phyloP scores from a whole-genome alignment of 176 grass and related monocot genomes.

The Musa schizocarpa region DNA sequence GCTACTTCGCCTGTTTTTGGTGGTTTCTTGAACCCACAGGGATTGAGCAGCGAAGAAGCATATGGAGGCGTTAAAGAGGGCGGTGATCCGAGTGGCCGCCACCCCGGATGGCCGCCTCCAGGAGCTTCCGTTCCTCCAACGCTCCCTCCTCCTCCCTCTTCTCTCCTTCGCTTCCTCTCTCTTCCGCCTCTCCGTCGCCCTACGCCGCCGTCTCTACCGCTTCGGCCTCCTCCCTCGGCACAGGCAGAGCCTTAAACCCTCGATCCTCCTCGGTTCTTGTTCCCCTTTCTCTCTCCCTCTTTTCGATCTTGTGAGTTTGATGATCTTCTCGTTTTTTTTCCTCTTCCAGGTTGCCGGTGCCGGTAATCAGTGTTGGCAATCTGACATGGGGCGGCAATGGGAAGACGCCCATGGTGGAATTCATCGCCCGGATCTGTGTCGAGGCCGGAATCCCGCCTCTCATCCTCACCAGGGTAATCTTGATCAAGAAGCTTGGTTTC shows the following conservation, averaged over 20 bases:
- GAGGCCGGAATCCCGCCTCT: constrained; percentile 34
- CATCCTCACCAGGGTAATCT: constrained; percentile 56
- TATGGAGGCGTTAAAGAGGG: constrained; percentile 39
- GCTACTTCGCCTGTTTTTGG: no score
- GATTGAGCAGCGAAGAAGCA: not conserved
- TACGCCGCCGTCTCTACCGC: constrained; percentile 25
- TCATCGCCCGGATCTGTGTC: constrained; percentile 41
- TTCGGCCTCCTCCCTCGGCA: constrained; percentile 30
- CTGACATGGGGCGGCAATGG: constrained; percentile 77
- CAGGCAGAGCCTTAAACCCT: constrained; percentile 13
- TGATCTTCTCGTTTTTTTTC: not conserved
- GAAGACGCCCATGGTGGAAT: constrained; percentile 86
- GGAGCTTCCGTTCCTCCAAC: constrained; percentile 44
- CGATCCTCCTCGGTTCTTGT: not conserved
- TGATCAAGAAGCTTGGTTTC: not conserved
- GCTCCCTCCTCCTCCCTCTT: constrained; percentile 45
- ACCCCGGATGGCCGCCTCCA: constrained; percentile 43
- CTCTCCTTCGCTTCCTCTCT: constrained; percentile 51
- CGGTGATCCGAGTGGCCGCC: constrained; percentile 33
- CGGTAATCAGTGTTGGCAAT: constrained; percentile 78
- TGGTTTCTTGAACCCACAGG: no score
- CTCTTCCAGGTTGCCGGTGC: constrained; percentile 41
- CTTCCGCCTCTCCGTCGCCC: constrained; percentile 26
- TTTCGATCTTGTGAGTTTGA: not conserved
- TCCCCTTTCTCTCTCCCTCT: not conserved